phyloP scores from a whole-genome alignment of 1,284 basidiomycete species.

The Kwoniella shivajii region DNA sequence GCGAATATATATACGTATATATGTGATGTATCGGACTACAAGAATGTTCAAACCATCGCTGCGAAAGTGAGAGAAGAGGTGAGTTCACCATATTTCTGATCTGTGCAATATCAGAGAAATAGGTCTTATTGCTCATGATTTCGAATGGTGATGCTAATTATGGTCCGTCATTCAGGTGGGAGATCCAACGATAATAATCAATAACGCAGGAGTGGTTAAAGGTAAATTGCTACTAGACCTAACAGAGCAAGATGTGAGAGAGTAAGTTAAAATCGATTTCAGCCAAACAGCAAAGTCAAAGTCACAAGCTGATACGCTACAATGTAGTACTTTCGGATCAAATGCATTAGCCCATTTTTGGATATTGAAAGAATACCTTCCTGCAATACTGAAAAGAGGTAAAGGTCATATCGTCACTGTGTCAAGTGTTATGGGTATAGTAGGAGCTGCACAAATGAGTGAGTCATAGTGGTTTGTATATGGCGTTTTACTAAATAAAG shows the following conservation, averaged over 20 bases:
- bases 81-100: no score
- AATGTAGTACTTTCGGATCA: conserved; percentile 76
- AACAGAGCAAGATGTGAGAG: conserved; percentile 70
- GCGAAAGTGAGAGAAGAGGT: conserved; percentile 75
- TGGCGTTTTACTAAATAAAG: no score
- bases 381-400: conserved; percentile 75
- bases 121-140: not conserved
- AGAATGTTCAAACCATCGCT: conserved; percentile 72
- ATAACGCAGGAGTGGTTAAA: conserved; percentile 94
- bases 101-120: no score
- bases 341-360: conserved; percentile 90
- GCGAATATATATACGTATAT: conserved; percentile 72
- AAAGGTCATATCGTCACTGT: conserved; percentile 86
- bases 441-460: conserved; percentile 79
- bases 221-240: conserved; percentile 84
- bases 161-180: conserved; percentile 65
- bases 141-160: not conserved
- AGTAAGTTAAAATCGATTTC: conserved; percentile 60
- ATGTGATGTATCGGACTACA: conserved; percentile 86
- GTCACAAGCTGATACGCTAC: not conserved
- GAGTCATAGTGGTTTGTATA: no score
- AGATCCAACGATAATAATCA: conserved; percentile 84
- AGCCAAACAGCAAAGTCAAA: not conserved
- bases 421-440: conserved; percentile 74
- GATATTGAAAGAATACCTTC: conserved; percentile 90